A percentile compares a stretch with the other conserved stretches of the same genome.
Evolutionary conservation across 768 basidiomycete genomes (phyloP).

Genomic region (Candolleomyces aberdarensis): DNA sequence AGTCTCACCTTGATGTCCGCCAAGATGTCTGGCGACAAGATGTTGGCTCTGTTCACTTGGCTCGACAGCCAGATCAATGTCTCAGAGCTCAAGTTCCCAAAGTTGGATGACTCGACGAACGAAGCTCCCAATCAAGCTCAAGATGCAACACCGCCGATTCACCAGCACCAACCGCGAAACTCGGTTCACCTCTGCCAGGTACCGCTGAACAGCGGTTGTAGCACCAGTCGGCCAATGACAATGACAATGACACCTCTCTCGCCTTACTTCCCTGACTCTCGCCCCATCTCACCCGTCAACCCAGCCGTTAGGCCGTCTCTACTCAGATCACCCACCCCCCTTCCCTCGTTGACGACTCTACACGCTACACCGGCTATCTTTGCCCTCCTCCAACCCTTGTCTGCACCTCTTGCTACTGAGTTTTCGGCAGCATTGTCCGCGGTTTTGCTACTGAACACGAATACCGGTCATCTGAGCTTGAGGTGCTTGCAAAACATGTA

Average conservation of each 20-base stretch:
- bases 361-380: constrained; percentile 35
- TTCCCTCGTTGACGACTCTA: constrained; percentile 37
- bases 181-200: not conserved
- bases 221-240: not conserved
- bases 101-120: constrained; percentile 27
- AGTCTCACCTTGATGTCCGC: constrained; percentile 33
- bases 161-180: not conserved
- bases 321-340: constrained; percentile 31
- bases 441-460: not conserved
- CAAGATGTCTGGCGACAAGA: constrained; percentile 29
- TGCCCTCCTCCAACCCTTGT: constrained; percentile 18
- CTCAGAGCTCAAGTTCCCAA: constrained; percentile 35
- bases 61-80: constrained; percentile 42
- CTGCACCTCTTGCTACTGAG: not conserved
- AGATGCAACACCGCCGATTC: not conserved
- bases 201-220: not conserved
- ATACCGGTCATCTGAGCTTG: not conserved
- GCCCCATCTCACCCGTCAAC: constrained; percentile 7
- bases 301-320: constrained; percentile 10
- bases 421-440: constrained; percentile 5
- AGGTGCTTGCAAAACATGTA: constrained; percentile 31
- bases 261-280: constrained; percentile 12
- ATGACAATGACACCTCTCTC: constrained; percentile 3
- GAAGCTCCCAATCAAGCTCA: not conserved
- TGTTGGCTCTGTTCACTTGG: constrained; percentile 34